Evolutionary conservation across 139 green algal genomes (phyloP), one percentile per base, ranked within the genome.

Genomic region (Chlorella sp.): DNA sequence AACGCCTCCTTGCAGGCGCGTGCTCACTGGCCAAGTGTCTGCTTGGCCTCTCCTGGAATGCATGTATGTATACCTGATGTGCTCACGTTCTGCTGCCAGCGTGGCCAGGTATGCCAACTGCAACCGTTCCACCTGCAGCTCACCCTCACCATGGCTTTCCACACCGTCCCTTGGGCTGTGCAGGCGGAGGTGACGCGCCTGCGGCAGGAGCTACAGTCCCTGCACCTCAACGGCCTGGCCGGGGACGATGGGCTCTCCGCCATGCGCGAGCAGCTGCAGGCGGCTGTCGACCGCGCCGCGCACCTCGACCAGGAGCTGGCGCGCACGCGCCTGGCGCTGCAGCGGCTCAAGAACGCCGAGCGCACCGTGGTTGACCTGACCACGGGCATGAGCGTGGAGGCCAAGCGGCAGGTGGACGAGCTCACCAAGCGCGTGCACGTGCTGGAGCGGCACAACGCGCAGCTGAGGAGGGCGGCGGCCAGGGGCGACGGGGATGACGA

Each of bases 381-480:
- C 17, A 82, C 69, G 6, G 80, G 80, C 34, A 80, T 85, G 75
- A 77, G 71, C 33, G 60, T 85, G 14, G 80, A 85, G 34, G 70
- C 70, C n/a, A 76, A 67, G 36, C 68, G 69, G 2, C 83, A 88
- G 71, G 75, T 82, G 3, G 85, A 90, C 61, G 79, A 85, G 34
- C 68, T 90, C 61, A 67, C 85, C 73, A 84, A 77, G 65, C 59
- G 78, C 4, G 70, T 87, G 20, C 67, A 80, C 31, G 80, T 87
- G 31, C 73, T 90, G 51, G 82, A 90, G 66, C 70, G 59, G 35
- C 80, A 86, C 60, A 86, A 87, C 73, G 35, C 74, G 14, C 33
- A 62, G 27, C 78, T 88, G 3, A 83, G 79, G 67, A 35, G 49
- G 2, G 35, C 42, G 3, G 35, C 66, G 27, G 32, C 33, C 24